phyloP scores from a whole-genome alignment of 1,139 yeast species.

The Pichia terricola region DNA sequence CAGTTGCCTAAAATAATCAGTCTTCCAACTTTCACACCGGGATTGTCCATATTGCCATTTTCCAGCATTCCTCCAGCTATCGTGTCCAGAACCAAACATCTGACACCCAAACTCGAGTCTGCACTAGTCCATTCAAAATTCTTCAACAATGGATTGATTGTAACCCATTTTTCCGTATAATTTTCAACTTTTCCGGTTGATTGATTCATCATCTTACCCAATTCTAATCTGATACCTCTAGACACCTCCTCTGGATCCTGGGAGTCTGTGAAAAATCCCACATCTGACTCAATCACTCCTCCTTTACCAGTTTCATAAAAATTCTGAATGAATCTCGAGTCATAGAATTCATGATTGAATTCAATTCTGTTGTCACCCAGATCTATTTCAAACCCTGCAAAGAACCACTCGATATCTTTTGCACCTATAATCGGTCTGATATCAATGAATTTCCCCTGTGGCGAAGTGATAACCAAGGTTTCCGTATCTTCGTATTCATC shows the following conservation, averaged over 20 bases:
- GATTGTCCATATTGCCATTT: constrained; percentile 13
- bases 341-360: constrained; percentile 24
- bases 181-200: constrained; percentile 34
- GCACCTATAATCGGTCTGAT: constrained; percentile 25
- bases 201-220: constrained; percentile 44
- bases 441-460: constrained; percentile 38
- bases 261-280: constrained; percentile 30
- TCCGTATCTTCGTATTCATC: constrained; percentile 37
- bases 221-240: constrained; percentile 39
- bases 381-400: constrained; percentile 27
- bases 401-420: constrained; percentile 34
- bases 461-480: constrained; percentile 45
- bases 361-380: constrained; percentile 14
- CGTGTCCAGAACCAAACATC: constrained; percentile 29
- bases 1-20: constrained; percentile 43
- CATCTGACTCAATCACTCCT: constrained; percentile 5
- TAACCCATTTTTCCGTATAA: constrained; percentile 52
- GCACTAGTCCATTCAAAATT: too few relatives aligned
- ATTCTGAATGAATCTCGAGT: constrained; percentile 15
- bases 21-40: constrained; percentile 28
- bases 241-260: constrained; percentile 35
- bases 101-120: constrained; percentile 4
- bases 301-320: neutral
- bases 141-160: constrained; percentile 11
- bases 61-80: constrained; percentile 9